Base-by-base conservation (phyloP, 805 yeast species). In the Starmerella etchellsii region DNA sequence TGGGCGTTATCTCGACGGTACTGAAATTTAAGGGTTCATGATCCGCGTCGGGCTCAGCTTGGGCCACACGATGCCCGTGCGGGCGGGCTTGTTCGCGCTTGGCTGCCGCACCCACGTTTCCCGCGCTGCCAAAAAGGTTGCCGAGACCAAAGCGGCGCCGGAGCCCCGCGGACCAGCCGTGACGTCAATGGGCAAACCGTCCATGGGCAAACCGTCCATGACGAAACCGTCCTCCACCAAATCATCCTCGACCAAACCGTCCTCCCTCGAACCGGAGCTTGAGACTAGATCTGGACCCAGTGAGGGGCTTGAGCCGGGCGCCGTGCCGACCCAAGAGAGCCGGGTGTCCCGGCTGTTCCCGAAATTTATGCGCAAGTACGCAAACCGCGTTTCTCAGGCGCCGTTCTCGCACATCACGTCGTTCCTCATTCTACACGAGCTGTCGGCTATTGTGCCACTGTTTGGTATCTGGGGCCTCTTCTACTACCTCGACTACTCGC, bases 391-490 rank as follows among this genome's bases (percentile, higher is more conserved):
- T 43, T 59, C 67, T 16, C 54, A 65, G 36, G 76, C 81, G 0
- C 84, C 84, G 1, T 58, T 73, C 3, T 64, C 78, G 1, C 76
- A 76, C 54, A 64, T 78, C 11, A 66, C 79, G 0, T 66, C 85
- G 2, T 81, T 81, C 51, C 49, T 81, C 5, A 55, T 81, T 3
- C 63, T 81, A 13, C 94, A 81, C 54, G 94, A 81, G 54, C 47
- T 81, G 31, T 69, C 87, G 0, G 94, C 94, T 2, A 66, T 81
- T 2, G 68, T 71, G 23, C 93, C 93, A 1, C 62, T 81, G 36
- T 62, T 79, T 30, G 76, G 75, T 0, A 50, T 80, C 2, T 79
- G 88, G 85, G 79, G 73, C 52, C 47, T 66, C 1, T 67, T 81
- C 46, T 80, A 79, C 58, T 66, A 70, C 44, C 64, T 68, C 31